These are phyloP conservation scores for Xylaria sp. DNA, from an alignment of 2,329 filamentous ascomycete species.

Conservation along the genomic window DNA sequence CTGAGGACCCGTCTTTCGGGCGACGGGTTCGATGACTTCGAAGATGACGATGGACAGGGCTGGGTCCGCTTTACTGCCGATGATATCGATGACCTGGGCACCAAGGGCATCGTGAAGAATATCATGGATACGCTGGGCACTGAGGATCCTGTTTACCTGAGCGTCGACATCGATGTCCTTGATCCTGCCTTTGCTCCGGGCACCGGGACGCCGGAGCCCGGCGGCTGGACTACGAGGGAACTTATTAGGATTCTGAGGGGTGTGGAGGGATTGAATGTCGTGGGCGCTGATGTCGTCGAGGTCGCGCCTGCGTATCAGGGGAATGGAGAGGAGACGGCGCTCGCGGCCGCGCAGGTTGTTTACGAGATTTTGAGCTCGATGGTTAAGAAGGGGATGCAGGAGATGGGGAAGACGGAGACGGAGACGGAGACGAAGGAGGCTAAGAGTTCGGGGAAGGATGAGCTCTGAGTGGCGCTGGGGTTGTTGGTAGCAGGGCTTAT, in stretches of 20 bases:
- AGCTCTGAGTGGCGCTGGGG: slow-evolving; percentile 31
- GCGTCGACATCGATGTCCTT: slow-evolving; percentile 79
- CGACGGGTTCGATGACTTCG: slow-evolving; percentile 72
- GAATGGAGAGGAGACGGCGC: slow-evolving; percentile 73
- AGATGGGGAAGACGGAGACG: slow-evolving; percentile 51
- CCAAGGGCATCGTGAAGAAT: slow-evolving; percentile 72
- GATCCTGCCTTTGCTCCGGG: slow-evolving; percentile 75
- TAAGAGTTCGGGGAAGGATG: slow-evolving; percentile 39
- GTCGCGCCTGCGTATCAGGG: slow-evolving; percentile 88
- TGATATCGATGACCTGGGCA: slow-evolving; percentile 86
- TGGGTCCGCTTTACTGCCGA: slow-evolving; percentile 85
- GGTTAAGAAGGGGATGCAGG: slow-evolving; percentile 64
- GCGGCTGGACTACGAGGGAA: slow-evolving; percentile 91
- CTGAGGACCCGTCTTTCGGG: slow-evolving; percentile 80
- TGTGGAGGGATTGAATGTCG: slow-evolving; percentile 83
- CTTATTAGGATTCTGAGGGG: slow-evolving; percentile 84
- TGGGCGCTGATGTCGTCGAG: slow-evolving; percentile 91
- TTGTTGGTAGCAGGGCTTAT: neutral
- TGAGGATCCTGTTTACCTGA: slow-evolving; percentile 82
- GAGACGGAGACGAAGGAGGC: slow-evolving; percentile 36
- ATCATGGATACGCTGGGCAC: slow-evolving; percentile 79
- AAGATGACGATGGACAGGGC: slow-evolving; percentile 77
- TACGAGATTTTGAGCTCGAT: slow-evolving; percentile 86
- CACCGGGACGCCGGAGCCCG: slow-evolving; percentile 89
- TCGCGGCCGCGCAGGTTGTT: slow-evolving; percentile 84